Percentiles rank a stretch among this genome's conserved stretches.
phyloP scores from a whole-genome alignment of 352 stramenopile genomes.

The Peronospora tabacina region DNA sequence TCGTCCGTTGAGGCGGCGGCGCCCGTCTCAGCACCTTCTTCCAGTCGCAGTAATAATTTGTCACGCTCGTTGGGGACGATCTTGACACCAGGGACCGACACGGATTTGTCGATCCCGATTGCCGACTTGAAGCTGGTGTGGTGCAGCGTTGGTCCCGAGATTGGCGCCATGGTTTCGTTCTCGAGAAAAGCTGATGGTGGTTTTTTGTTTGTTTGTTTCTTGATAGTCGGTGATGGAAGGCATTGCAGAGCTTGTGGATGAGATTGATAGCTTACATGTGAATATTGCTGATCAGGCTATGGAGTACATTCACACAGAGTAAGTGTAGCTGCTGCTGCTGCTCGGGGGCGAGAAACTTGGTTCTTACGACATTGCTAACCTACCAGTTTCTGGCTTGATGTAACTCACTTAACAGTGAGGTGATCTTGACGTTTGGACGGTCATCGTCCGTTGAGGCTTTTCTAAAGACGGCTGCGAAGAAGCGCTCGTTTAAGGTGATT shows the following conservation, averaged over 20 bases:
- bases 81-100: constrained; percentile 69
- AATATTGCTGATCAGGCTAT: constrained; percentile 94
- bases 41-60: constrained; percentile 52
- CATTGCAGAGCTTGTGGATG: constrained; percentile 90
- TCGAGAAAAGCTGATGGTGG: not conserved
- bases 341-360: no score
- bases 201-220: constrained; percentile 1
- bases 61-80: constrained; percentile 74
- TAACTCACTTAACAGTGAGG: constrained; percentile 49
- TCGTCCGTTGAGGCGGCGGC: constrained; percentile 16
- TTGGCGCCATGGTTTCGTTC: not conserved
- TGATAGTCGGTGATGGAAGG: constrained; percentile 90
- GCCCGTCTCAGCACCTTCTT: constrained; percentile 14
- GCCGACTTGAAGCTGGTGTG: constrained; percentile 69
- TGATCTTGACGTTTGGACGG: constrained; percentile 93
- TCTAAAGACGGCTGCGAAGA: constrained; percentile 82
- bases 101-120: constrained; percentile 76
- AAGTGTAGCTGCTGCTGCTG: constrained; percentile 22
- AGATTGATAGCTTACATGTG: constrained; percentile 93
- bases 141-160: not conserved
- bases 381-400: constrained; percentile 1
- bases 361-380: not conserved
- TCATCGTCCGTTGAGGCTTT: constrained; percentile 90
- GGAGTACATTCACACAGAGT: constrained; percentile 95
- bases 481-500: constrained; percentile 95